Base-by-base conservation (phyloP, 2,329 filamentous ascomycete genomes). In the Aspergillus uvarum region DNA sequence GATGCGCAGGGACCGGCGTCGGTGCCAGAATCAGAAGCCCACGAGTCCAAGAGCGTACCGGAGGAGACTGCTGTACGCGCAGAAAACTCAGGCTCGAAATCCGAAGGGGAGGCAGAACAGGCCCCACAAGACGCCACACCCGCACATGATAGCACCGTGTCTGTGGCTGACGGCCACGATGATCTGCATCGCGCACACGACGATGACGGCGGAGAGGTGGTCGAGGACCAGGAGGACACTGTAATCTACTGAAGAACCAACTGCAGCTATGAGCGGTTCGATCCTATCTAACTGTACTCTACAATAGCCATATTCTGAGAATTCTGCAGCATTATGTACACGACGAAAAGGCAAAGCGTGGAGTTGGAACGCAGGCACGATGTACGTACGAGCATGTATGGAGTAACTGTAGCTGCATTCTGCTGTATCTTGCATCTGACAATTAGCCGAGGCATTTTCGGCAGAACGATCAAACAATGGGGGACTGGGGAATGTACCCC, bases 211-310 rank as follows among this genome's bases (percentile, higher is more conserved):
- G 89, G 87, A 56, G 90, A 93, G 70, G 88, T 94, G 59, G 83
- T 96, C 65, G 87, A 95, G 74, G 90, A 89, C 57, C 91, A 92
- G 61, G 92, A 97, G 79, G 92, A 96, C 70, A 92, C 89, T 68
- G 91, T 96, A 56, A 94, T 96, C 61, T 96, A 96, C 79, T 96
- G 69, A 64, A 22, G 4, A 31, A 49, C 21, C 5, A 50, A 11
- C 31, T 44, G 42, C n/a, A 44, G 54, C 26, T 54, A 10, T 49
- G 48, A 32, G 32, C 38, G 19, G 49, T 26, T 54, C 19, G n/a
- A 47, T 49, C 31, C 38, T 29, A 54, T 14, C 26, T 11, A 22
- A 42, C n/a, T 26, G 26, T 53, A 24, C 8, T 24, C 12, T 58
- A 11, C 6, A 21, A 21, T 35, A 26, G 52, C 22, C n/a, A 47